phyloP scores from a whole-genome alignment of 2,329 filamentous ascomycete species.

The Tolypocladium pustulatum region DNA sequence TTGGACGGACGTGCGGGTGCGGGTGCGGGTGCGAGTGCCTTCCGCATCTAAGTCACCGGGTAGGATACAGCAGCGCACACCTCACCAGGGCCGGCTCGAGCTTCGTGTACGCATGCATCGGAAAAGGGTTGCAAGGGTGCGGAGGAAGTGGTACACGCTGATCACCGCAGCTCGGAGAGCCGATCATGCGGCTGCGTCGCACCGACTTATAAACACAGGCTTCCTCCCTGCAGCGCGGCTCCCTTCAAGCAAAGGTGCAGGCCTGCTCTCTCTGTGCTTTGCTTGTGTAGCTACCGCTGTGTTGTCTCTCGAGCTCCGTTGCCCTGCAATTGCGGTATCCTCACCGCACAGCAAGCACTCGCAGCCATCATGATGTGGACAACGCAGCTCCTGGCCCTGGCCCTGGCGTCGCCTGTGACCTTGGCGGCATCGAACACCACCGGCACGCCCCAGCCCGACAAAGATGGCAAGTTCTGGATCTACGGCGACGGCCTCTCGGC shows the following conservation, averaged over 20 bases:
- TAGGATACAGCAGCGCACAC: not conserved
- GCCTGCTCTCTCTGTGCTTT: not conserved
- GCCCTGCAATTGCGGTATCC: not conserved
- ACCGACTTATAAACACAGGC: not conserved
- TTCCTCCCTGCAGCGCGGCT: not conserved
- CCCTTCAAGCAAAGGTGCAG: not conserved
- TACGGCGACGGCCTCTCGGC: slow-evolving; percentile 55
- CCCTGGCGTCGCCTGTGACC: slow-evolving; percentile 7
- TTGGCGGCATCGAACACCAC: slow-evolving; percentile 4
- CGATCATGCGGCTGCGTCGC: not conserved
- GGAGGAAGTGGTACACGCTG: not conserved
- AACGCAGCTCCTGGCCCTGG: slow-evolving; percentile 6
- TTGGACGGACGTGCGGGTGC: not conserved
- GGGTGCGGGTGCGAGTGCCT: too few relatives aligned
- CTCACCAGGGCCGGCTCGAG: not conserved
- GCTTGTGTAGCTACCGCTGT: not conserved
- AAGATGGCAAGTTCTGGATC: slow-evolving; percentile 63
- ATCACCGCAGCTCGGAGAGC: not conserved
- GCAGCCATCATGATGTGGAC: slow-evolving; percentile 12
- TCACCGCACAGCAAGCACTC: not conserved
- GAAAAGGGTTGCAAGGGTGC: not conserved
- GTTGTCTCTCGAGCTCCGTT: not conserved
- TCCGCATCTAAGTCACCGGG: not conserved
- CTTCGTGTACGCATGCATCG: not conserved
- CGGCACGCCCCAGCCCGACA: slow-evolving; percentile 30